These are phyloP conservation scores for Strobilomyces dryophilus DNA, from an alignment of 768 basidiomycete genomes.

Conservation along the genomic window DNA sequence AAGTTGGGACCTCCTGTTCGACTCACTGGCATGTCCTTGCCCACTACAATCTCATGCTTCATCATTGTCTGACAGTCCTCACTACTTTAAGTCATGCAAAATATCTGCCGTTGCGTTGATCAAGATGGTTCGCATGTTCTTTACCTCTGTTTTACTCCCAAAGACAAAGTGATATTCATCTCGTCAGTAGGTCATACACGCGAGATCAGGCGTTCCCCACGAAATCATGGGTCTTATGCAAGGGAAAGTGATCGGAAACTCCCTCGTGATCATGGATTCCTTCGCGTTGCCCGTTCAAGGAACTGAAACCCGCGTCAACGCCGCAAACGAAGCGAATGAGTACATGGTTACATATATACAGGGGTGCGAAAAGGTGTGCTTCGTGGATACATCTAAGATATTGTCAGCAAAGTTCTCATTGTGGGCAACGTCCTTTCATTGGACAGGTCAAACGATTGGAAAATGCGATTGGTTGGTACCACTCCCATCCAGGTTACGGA, in stretches of 20 bases:
- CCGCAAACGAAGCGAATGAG: conserved; percentile 91
- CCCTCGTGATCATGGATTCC: conserved; percentile 88
- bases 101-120: conserved; percentile 94
- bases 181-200: conserved; percentile 83
- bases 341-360: conserved; percentile 96
- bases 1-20: conserved; percentile 20
- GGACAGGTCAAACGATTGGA: conserved; percentile 76
- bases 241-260: conserved; percentile 81
- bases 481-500: conserved; percentile 98
- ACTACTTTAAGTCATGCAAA: conserved; percentile 85
- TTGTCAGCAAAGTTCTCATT: not conserved
- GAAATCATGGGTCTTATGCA: conserved; percentile 99
- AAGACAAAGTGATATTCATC: not conserved
- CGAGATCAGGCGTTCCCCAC: conserved; percentile 93
- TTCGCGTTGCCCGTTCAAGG: conserved; percentile 97
- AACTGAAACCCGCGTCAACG: conserved; percentile 97
- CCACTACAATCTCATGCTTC: not conserved
- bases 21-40: not conserved
- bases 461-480: conserved; percentile 95
- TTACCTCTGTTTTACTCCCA: not conserved
- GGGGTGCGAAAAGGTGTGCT: conserved; percentile 69
- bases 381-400: not conserved
- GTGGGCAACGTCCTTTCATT: not conserved
- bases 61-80: conserved; percentile 44
- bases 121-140: conserved; percentile 70